phyloP scores from a whole-genome alignment of 2,329 filamentous ascomycete species.

The Pseudocercospora pini-densiflorae region DNA sequence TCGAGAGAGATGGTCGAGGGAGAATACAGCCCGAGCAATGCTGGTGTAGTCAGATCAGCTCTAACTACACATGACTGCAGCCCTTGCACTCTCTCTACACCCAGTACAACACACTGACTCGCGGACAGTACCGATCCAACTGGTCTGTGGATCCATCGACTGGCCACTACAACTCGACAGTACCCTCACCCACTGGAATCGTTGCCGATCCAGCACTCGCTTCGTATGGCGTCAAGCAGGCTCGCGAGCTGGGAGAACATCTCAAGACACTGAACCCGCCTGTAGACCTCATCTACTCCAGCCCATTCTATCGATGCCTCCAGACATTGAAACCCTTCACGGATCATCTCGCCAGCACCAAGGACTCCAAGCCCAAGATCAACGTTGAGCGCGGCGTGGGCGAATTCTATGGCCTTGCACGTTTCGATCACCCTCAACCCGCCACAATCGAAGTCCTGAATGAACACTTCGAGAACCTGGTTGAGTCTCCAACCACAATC shows the following conservation, averaged over 20 bases:
- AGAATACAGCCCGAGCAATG: neutral
- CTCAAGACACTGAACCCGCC: slow-evolving; percentile 67
- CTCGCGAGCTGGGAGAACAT: slow-evolving; percentile 72
- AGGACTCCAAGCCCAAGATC: slow-evolving; percentile 26
- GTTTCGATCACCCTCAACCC: slow-evolving; percentile 82
- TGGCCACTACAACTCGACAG: slow-evolving; percentile 73
- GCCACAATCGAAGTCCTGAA: slow-evolving; percentile 67
- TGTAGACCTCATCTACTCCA: slow-evolving; percentile 78
- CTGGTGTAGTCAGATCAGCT: neutral
- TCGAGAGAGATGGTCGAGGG: neutral
- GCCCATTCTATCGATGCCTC: slow-evolving; percentile 84
- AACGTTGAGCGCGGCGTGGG: slow-evolving; percentile 54
- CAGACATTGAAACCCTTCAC: slow-evolving; percentile 79
- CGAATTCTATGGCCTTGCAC: slow-evolving; percentile 90
- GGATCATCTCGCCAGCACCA: slow-evolving; percentile 48
- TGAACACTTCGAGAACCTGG: slow-evolving; percentile 66
- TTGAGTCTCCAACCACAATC: slow-evolving; percentile 56
- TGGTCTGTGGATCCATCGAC: slow-evolving; percentile 84
- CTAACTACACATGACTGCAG: neutral
- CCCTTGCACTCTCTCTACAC: neutral
- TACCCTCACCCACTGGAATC: slow-evolving; percentile 84
- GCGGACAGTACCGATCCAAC: slow-evolving; percentile 79
- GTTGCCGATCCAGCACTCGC: slow-evolving; percentile 86
- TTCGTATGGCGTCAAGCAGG: slow-evolving; percentile 82
- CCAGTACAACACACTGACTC: neutral